These are phyloP conservation scores for Canavalia gladiata DNA, from an alignment of 306 rosid genomes.

Conservation along the genomic window DNA sequence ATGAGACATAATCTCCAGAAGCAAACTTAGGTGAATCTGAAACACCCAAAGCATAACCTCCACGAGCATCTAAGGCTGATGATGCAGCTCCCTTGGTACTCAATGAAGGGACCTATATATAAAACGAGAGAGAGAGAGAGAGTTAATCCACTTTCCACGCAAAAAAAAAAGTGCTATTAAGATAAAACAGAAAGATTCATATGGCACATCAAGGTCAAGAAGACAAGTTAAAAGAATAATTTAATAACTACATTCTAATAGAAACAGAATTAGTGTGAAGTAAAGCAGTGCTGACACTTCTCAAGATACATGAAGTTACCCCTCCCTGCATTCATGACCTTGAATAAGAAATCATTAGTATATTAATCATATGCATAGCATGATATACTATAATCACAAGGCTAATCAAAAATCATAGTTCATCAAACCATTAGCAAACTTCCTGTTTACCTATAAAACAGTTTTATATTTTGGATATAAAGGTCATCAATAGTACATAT, in stretches of 20 bases:
- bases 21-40: conserved; percentile 86
- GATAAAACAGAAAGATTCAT: neutral
- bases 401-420: neutral
- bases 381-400: neutral
- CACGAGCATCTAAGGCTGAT: conserved; percentile 84
- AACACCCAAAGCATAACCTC: conserved; percentile 71
- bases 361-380: neutral
- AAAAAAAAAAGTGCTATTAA: neutral
- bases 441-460: neutral
- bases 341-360: neutral
- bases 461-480: neutral
- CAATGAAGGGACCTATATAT: conserved; percentile 68
- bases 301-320: neutral
- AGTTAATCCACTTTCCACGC: neutral
- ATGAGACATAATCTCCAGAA: conserved; percentile 76
- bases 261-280: neutral
- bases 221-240: neutral
- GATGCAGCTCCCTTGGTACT: conserved; percentile 72
- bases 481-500: neutral
- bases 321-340: neutral
- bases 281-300: neutral
- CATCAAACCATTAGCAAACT: neutral
- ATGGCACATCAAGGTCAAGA: conserved; percentile 19
- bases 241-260: neutral
- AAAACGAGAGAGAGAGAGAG: neutral